A percentile compares a stretch with the other conserved stretches of the same genome.
Evolutionary conservation across 805 yeast genomes (phyloP).

Genomic region (Candida anglica): DNA sequence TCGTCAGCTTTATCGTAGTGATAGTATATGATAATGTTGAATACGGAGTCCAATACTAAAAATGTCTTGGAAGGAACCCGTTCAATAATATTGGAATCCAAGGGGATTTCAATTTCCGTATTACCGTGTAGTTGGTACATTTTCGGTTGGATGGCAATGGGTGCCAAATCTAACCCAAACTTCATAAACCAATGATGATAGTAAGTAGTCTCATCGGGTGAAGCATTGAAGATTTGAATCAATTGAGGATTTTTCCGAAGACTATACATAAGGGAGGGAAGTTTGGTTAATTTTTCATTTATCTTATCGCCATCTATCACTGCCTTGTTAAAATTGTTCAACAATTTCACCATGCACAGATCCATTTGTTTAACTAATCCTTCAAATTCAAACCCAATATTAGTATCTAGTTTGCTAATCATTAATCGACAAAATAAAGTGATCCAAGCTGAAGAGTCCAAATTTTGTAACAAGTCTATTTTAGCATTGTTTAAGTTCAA

Average conservation of each 20-base stretch:
- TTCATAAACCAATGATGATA: conserved; percentile 30
- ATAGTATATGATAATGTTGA: conserved; percentile 21
- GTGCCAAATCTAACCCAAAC: conserved; percentile 13
- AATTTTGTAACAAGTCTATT: background rate
- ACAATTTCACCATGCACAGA: conserved; percentile 18
- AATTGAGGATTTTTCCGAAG: conserved; percentile 34
- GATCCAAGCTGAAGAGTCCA: conserved; percentile 15
- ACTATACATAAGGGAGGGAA: conserved; percentile 30
- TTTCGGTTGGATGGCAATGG: conserved; percentile 24
- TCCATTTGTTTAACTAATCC: conserved; percentile 23
- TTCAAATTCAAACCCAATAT: conserved; percentile 31
- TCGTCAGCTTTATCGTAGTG: conserved; percentile 5
- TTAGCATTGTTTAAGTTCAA: conserved; percentile 10
- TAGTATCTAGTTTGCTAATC: conserved; percentile 30
- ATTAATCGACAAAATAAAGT: conserved; percentile 27
- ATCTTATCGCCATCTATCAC: conserved; percentile 8
- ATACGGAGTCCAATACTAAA: conserved; percentile 27
- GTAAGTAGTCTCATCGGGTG: conserved; percentile 45
- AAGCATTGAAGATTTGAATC: conserved; percentile 34
- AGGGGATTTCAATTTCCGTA: conserved; percentile 7
- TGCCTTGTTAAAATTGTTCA: conserved; percentile 20
- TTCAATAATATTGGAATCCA: conserved; percentile 14
- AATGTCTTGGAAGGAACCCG: conserved; percentile 9
- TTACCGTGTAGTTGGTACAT: background rate
- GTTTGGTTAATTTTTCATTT: conserved; percentile 19